Conservation (phyloP, 371 early-diverging fungal species). For the Mucor piriformis region DNA sequence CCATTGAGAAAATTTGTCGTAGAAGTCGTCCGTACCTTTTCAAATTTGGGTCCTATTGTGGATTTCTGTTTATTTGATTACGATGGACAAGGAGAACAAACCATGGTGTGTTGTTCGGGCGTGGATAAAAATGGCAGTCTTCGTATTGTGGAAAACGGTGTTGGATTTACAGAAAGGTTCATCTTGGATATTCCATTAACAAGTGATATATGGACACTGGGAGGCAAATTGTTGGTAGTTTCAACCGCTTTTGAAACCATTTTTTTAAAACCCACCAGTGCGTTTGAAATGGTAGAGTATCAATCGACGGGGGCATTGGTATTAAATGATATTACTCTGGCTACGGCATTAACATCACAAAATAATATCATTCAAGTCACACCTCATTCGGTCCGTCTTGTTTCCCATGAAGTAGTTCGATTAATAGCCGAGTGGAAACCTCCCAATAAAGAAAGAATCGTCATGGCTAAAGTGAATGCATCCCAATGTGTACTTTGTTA, state of each 20-base stretch:
- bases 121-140: conserved; percentile 73
- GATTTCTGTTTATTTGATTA: conserved; percentile 81
- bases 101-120: conserved; percentile 90
- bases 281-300: conserved; percentile 1
- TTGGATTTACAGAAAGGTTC: conserved; percentile 76
- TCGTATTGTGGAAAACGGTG: conserved; percentile 84
- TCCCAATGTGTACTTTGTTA: conserved; percentile 62
- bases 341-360: conserved; percentile 10
- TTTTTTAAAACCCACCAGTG: neutral
- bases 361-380: conserved; percentile 61
- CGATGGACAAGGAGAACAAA: conserved; percentile 72
- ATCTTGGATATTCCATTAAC: conserved; percentile 64
- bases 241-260: conserved; percentile 49
- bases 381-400: conserved; percentile 49
- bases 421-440: conserved; percentile 57
- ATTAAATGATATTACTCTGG: conserved; percentile 34
- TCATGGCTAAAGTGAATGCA: conserved; percentile 56
- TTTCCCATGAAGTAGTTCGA: conserved; percentile 28
- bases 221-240: conserved; percentile 47
- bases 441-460: conserved; percentile 47
- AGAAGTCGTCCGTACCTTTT: conserved; percentile 56
- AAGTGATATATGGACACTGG: conserved; percentile 70
- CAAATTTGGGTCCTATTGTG: conserved; percentile 77
- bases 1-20: conserved; percentile 38
- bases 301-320: conserved; percentile 19